phyloP scores from a whole-genome alignment of 768 basidiomycete genomes.

The Lyophyllum decastes region DNA sequence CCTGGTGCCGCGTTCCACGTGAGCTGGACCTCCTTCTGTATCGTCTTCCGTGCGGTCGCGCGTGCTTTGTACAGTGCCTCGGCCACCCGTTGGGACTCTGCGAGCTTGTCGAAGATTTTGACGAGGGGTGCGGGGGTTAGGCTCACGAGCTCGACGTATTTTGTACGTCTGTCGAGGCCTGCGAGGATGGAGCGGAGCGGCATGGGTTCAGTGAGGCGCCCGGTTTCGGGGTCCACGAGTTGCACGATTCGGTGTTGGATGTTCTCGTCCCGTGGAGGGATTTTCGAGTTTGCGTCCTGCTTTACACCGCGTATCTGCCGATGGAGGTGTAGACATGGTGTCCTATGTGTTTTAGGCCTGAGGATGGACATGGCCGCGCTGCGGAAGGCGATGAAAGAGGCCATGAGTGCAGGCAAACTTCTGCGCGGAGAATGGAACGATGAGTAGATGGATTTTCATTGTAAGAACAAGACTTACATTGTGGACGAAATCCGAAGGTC shows the following conservation, averaged over 20 bases:
- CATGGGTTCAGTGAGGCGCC: constrained; percentile 33
- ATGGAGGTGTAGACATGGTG: not conserved
- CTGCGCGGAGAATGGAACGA: no score
- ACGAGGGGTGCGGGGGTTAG: constrained; percentile 57
- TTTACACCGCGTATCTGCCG: constrained; percentile 3
- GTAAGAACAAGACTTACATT: not conserved
- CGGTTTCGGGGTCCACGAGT: constrained; percentile 48
- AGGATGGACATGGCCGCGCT: constrained; percentile 23
- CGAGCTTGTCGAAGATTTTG: constrained; percentile 51
- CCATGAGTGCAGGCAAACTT: constrained; percentile 18
- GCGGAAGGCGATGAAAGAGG: constrained; percentile 31
- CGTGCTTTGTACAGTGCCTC: constrained; percentile 37
- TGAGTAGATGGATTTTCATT: not conserved
- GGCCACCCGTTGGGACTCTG: constrained; percentile 37
- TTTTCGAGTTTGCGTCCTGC: constrained; percentile 5
- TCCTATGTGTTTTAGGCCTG: constrained; percentile 5
- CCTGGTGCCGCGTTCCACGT: constrained; percentile 63
- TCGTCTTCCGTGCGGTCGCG: constrained; percentile 29
- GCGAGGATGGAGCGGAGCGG: constrained; percentile 46
- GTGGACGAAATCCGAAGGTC: not conserved
- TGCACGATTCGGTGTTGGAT: constrained; percentile 46
- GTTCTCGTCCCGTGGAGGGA: constrained; percentile 31
- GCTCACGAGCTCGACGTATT: constrained; percentile 58
- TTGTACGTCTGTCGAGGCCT: constrained; percentile 38
- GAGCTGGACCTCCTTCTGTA: constrained; percentile 69